Evolutionary conservation across 78 protist species (phyloP).

Genomic region (Cyanophora paradoxa): DNA sequence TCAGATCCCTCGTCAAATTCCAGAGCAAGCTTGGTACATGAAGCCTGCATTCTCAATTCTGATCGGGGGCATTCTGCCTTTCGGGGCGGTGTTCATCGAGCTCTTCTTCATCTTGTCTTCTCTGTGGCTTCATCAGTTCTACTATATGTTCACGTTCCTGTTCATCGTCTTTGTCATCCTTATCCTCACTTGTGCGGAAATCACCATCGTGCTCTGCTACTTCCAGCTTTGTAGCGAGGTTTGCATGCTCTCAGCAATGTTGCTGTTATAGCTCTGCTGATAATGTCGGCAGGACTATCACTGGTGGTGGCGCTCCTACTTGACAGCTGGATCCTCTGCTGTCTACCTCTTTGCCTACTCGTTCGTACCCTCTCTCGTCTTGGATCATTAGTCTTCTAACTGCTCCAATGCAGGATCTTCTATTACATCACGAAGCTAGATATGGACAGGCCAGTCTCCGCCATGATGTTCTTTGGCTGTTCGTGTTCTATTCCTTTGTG

Average conservation of each 20-base stretch:
- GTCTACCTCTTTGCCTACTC: neutral
- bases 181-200: slow-evolving; percentile 80
- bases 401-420: slow-evolving; percentile 80
- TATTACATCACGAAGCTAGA: slow-evolving; percentile 67
- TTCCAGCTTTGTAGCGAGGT: slow-evolving; percentile 84
- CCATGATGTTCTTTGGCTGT: neutral
- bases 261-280: neutral
- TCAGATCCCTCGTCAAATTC: slow-evolving; percentile 89
- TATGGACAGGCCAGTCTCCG: slow-evolving; percentile 29
- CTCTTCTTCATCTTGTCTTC: slow-evolving; percentile 81
- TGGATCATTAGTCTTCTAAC: slow-evolving; percentile 64
- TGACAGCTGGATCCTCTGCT: slow-evolving; percentile 61
- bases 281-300: slow-evolving; percentile 40
- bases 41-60: slow-evolving; percentile 64
- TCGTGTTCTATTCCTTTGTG: no score
- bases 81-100: slow-evolving; percentile 91
- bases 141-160: slow-evolving; percentile 92
- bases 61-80: slow-evolving; percentile 91
- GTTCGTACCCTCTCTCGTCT: no score
- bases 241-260: neutral
- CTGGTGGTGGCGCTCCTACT: slow-evolving; percentile 94
- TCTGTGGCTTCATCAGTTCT: slow-evolving; percentile 80
- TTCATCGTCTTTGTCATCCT: slow-evolving; percentile 83
- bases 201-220: slow-evolving; percentile 86
- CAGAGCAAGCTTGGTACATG: slow-evolving; percentile 81